phyloP scores from a whole-genome alignment of 345 rosid species.

The Dovyalis caffra region DNA sequence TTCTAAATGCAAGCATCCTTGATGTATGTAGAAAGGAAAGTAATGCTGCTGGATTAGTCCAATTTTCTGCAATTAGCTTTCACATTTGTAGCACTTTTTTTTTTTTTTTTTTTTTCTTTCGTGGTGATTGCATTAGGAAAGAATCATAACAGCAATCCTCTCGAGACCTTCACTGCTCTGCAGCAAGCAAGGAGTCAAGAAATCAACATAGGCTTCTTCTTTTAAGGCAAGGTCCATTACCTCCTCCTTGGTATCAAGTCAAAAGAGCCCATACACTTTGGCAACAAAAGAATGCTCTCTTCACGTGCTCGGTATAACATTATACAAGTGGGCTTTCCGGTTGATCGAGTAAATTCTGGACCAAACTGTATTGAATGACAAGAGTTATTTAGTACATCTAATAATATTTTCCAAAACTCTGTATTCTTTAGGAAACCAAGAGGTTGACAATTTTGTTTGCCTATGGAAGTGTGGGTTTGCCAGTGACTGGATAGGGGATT shows the following conservation, averaged over 20 bases:
- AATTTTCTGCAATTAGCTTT: background rate
- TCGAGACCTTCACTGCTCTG: background rate
- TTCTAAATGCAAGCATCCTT: background rate
- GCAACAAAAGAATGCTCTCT: background rate
- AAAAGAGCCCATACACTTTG: background rate
- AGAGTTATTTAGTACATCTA: background rate
- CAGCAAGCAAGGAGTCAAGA: background rate
- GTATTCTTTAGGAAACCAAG: background rate
- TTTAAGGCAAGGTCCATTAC: too few species aligned
- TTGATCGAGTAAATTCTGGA: background rate
- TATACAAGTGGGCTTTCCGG: background rate
- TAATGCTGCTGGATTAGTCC: background rate
- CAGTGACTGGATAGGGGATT: too few species aligned
- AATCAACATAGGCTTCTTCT: background rate
- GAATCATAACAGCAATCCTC: background rate
- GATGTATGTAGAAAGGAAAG: background rate
- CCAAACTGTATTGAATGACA: too few species aligned
- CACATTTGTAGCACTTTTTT: background rate
- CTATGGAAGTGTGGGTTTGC: background rate
- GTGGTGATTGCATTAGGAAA: background rate
- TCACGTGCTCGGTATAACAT: background rate
- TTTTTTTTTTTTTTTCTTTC: background rate
- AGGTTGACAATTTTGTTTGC: background rate
- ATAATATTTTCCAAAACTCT: too few species aligned
- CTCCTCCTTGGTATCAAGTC: background rate